Evolutionary conservation across 1,284 basidiomycete genomes (phyloP), one percentile per base, ranked within the genome.

Genomic region (Rhodotorula sp.): DNA sequence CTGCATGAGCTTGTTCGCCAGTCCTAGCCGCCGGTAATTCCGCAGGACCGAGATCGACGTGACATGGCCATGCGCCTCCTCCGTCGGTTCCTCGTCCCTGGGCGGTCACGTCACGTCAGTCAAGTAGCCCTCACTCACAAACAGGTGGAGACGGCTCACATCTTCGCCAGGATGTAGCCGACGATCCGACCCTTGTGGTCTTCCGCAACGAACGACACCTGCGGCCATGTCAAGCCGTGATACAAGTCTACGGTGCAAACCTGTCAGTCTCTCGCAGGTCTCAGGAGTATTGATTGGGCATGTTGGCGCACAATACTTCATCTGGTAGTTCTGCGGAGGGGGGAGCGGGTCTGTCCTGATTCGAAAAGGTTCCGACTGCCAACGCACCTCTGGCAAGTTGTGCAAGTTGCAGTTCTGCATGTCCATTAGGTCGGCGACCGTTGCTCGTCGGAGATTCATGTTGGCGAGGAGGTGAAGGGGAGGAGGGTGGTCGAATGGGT

Each of bases 91-190:
- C 79, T 94, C 91, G 76, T 90, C 87, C 88, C 83, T 91, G 81
- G 6, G n/a, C 1, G 34, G 20, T 19, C 6, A 22, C 2, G 11
- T n/a, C n/a, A n/a, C n/a, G n/a, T n/a, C n/a, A 3, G 19, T 30
- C 20, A 32, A 5, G 30, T 29, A 54, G 44, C n/a, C n/a, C 17
- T 3, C n/a, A 9, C 20, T 5, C 20, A 15, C 2, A 17, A 8
- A 2, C n/a, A 55, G 30, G n/a, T n/a, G 29, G n/a, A 20, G 20
- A 30, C 3, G 9, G 81, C 80, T 61, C 66, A 92, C 94, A 97
- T 94, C 80, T 95, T 95, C 0, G 91, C 92, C 19, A 97, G 82
- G 32, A 97, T 94, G 80, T 97, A 97, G 30, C 94, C 94, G 1
- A 98, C 92, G 58, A 97, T 89, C 60, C 91, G 85, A 0, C 94